These are phyloP conservation scores for Yamadazyma atlantica DNA, from an alignment of 1,139 yeast genomes.

Conservation along the genomic window DNA sequence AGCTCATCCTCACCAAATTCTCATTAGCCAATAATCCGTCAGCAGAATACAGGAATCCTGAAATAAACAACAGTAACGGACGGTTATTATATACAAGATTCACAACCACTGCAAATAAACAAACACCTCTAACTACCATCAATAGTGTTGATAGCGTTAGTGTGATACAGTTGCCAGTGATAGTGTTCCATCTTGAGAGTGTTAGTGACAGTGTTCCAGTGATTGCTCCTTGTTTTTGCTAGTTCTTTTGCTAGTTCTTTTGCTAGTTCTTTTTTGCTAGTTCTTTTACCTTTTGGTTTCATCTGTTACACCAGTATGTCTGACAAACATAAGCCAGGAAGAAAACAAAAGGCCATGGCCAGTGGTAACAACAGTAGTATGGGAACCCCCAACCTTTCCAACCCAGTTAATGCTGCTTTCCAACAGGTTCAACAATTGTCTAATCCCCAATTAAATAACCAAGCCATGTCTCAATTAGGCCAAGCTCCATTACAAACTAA, in stretches of 20 bases:
- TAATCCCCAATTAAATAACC: not conserved
- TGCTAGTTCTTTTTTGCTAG: too few species aligned
- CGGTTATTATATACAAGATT: not conserved
- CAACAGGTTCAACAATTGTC: slow-evolving; percentile 2
- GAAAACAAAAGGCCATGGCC: not conserved
- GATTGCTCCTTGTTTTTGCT: not conserved
- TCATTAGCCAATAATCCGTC: not conserved
- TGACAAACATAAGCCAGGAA: not conserved
- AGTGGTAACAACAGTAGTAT: not conserved
- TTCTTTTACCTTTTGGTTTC: too few species aligned
- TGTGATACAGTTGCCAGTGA: too few species aligned
- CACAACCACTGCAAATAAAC: not conserved
- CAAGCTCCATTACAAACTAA: slow-evolving; percentile 1
- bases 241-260: not conserved
- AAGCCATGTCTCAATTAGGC: slow-evolving; percentile 1
- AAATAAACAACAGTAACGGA: not conserved
- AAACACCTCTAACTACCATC: not conserved
- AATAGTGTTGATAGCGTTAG: too few species aligned
- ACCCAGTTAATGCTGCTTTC: slow-evolving; percentile 2
- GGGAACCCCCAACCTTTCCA: not conserved
- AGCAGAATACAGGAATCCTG: not conserved
- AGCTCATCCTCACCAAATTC: not conserved
- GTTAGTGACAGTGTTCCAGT: too few species aligned
- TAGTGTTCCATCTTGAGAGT: too few species aligned
- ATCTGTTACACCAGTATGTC: too few species aligned